Base-by-base conservation (phyloP, 2,329 filamentous ascomycete genomes). In the Pseudocercospora musae region DNA sequence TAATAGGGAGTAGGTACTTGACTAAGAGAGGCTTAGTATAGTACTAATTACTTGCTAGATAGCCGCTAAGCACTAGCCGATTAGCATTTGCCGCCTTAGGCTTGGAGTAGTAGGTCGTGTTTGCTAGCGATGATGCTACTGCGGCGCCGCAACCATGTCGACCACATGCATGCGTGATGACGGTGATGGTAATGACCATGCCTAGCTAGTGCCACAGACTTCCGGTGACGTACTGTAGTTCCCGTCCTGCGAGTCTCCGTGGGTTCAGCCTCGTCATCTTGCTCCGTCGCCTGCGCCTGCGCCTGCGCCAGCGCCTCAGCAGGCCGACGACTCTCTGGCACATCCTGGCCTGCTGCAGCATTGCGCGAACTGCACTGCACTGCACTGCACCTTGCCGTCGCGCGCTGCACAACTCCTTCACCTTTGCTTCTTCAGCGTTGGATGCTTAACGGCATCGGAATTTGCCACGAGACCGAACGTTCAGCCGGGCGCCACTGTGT, bases 401-500 rank as follows among this genome's bases (percentile, higher is more conserved):
- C 54, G 48, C 21, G 23, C 54, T 21, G 29, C 37, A 46, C 54
- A 20, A 23, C 54, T 46, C 27, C 42, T 42, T 46, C 54, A 55
- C 37, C 18, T 40, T 20, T 10, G 13, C 54, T n/a, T 46, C 20
- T n/a, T 52, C 20, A 21, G 15, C 20, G 9, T 9, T n/a, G n/a
- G n/a, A n/a, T n/a, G n/a, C n/a, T n/a, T n/a, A n/a, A n/a, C 37
- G 11, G 53, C 13, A 44, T 27, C 33, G 54, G 54, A 44, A 44
- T 57, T 57, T 46, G 54, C 54, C 54, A 57, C 54, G 29, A 15
- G 37, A n/a, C 54, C 33, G 37, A n/a, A 37, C 33, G 20, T 29
- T 57, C 54, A 46, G 54, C 54, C 50, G 50, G 25, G 50, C 50
- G 50, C 50, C 50, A 54, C 50, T 52, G 23, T n/a, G 50, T 50